These are phyloP conservation scores for Hypomyces rosellus DNA, from an alignment of 2,329 filamentous ascomycete species.

Conservation along the genomic window DNA sequence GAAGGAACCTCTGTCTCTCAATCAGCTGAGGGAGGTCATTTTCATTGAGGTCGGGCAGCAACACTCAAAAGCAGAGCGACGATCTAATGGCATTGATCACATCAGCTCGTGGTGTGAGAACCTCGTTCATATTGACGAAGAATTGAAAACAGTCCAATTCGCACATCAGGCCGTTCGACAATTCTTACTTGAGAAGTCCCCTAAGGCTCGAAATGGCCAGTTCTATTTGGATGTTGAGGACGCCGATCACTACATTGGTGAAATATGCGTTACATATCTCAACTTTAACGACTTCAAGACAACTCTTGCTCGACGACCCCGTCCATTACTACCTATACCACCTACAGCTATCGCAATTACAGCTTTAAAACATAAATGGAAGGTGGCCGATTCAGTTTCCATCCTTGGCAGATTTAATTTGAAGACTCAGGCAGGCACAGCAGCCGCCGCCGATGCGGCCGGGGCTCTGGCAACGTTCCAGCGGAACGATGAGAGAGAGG, in stretches of 20 bases:
- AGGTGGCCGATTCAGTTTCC: background rate
- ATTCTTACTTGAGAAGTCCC: slow-evolving; percentile 17
- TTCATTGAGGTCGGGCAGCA: slow-evolving; percentile 25
- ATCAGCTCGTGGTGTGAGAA: slow-evolving; percentile 28
- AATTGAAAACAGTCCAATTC: slow-evolving; percentile 25
- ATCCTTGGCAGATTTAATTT: background rate
- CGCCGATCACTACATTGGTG: slow-evolving; percentile 25
- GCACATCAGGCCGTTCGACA: slow-evolving; percentile 27
- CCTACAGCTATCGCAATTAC: background rate
- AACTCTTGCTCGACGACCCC: slow-evolving; percentile 12
- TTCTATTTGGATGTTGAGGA: slow-evolving; percentile 18
- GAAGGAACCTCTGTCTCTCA: slow-evolving; percentile 25
- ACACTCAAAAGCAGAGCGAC: slow-evolving; percentile 18
- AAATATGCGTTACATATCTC: slow-evolving; percentile 35
- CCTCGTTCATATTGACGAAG: slow-evolving; percentile 27
- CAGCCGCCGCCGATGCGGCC: background rate
- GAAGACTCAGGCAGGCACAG: background rate
- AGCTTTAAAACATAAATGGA: background rate
- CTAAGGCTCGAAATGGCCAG: background rate
- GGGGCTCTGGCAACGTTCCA: background rate
- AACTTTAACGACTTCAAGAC: slow-evolving; percentile 33
- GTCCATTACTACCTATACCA: background rate
- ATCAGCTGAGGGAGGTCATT: slow-evolving; percentile 32
- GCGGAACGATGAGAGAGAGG: background rate
- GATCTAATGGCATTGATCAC: slow-evolving; percentile 21